Base-by-base conservation (phyloP, 495 filamentous ascomycete genomes). In the Neurospora africana region DNA sequence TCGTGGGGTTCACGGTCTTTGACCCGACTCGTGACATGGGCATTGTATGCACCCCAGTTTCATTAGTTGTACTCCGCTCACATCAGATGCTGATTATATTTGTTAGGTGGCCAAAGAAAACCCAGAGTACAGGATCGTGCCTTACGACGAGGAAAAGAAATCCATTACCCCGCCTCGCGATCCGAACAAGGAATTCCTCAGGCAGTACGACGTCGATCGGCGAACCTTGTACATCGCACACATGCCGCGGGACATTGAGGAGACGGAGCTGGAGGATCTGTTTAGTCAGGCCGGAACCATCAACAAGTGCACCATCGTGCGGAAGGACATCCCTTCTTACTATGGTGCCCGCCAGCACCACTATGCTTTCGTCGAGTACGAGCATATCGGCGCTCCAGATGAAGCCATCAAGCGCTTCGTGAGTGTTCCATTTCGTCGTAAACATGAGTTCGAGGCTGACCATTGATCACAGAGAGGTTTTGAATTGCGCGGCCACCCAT, bases 281-380 rank as follows among this genome's bases (percentile, higher is more conserved):
- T 86, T 85, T 68, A 37, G 72, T 5, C 68, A 73, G 5, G 81
- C 82, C 67, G 87, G 87, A 47, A 69, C 75, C 0, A 80, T 89
- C 41, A 37, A 73, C 41, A 71, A 81, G 5, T 77, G 85, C 35
- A 77, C 83, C n/a, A 40, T 88, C n/a, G 73, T 86, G 61, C 78
- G 72, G 39, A 36, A 77, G 72, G 77, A 73, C 15, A 15, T 30
- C 15, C 53, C 23, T 19, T 33, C 53, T 15, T 65, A 33, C 27
- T 17, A 65, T 33, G 74, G 68, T 27, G 80, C 72, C 47, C 36
- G 71, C 23, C 73, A 78, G 5, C 80, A 78, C 7, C 75, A 73
- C n/a, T 89, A 89, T 74, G 87, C 83, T 7, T 90, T 89, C 70
- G 79, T 90, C 40, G 83, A 87, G 75, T 89, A 83, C 70, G 53